These are phyloP conservation scores for Backusella liffmaniae DNA, from an alignment of 192 early-diverging fungal species.

Conservation along the genomic window DNA sequence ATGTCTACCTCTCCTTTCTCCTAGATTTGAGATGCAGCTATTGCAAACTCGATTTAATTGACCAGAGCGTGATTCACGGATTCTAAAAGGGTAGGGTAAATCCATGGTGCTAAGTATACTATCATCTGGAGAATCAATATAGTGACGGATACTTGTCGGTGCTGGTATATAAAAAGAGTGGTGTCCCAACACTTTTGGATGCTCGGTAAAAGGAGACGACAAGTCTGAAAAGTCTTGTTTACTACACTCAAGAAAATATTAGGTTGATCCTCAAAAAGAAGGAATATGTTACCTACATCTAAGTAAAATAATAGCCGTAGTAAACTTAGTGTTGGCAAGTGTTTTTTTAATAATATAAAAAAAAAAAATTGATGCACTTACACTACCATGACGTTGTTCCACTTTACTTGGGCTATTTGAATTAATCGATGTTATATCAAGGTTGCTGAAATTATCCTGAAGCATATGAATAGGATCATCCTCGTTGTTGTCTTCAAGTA, in stretches of 20 bases:
- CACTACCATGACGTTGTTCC: not conserved
- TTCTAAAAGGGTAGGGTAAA: not conserved
- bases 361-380: not conserved
- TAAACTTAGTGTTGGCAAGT: not conserved
- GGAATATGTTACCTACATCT: not conserved
- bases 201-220: not conserved
- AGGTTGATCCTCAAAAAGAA: not conserved
- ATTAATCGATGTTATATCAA: not conserved
- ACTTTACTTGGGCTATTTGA: not conserved
- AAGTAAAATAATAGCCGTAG: not conserved
- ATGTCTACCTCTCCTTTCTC: not conserved
- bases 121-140: not conserved
- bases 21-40: not conserved
- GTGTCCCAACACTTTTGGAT: not conserved
- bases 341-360: not conserved
- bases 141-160: not conserved
- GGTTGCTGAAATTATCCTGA: not conserved
- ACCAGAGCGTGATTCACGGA: not conserved
- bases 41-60: not conserved
- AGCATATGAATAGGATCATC: not conserved
- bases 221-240: not conserved
- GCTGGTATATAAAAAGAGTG: not conserved
- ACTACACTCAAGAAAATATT: not conserved
- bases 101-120: not conserved
- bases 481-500: not conserved